Percentiles rank a stretch among this genome's conserved stretches.
phyloP scores from a whole-genome alignment of 2,329 filamentous ascomycete species.

The Cladophialophora bantiana region DNA sequence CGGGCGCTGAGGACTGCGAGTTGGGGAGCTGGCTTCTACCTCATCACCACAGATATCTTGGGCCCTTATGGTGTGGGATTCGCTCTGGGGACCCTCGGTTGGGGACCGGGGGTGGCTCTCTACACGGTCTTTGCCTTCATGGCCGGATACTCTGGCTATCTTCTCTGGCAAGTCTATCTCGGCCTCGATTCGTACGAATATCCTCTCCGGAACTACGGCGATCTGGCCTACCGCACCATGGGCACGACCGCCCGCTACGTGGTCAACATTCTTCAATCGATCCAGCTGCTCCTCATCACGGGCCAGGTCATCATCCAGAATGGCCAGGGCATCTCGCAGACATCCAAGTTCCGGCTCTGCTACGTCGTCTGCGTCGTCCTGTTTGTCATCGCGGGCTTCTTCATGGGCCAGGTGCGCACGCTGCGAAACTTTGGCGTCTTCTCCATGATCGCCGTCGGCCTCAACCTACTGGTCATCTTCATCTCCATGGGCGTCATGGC shows the following conservation, averaged over 20 bases:
- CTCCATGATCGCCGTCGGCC: constrained; percentile 42
- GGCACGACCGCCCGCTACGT: constrained; percentile 55
- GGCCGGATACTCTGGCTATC: constrained; percentile 54
- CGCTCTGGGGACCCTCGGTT: constrained; percentile 48
- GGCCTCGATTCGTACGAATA: constrained; percentile 58
- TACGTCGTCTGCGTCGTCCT: constrained; percentile 42
- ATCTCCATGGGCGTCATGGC: constrained; percentile 45
- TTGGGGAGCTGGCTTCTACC: constrained; percentile 56
- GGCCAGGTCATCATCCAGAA: constrained; percentile 42
- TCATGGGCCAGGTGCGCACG: constrained; percentile 44
- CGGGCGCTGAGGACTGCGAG: constrained; percentile 56
- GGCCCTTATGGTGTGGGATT: constrained; percentile 53
- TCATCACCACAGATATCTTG: constrained; percentile 59
- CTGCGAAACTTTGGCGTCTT: constrained; percentile 42
- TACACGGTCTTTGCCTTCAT: constrained; percentile 56
- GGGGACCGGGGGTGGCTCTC: constrained; percentile 55
- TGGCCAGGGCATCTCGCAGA: constrained; percentile 36
- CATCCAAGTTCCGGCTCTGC: constrained; percentile 40
- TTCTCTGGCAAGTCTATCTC: constrained; percentile 57
- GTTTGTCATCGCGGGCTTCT: constrained; percentile 41
- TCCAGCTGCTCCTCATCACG: constrained; percentile 50
- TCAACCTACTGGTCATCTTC: constrained; percentile 44
- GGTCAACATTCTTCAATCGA: constrained; percentile 58
- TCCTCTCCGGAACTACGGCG: constrained; percentile 57
- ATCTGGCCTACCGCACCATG: constrained; percentile 58